phyloP scores from a whole-genome alignment of 2,329 filamentous ascomycete genomes.

The Exserohilum turcica region DNA sequence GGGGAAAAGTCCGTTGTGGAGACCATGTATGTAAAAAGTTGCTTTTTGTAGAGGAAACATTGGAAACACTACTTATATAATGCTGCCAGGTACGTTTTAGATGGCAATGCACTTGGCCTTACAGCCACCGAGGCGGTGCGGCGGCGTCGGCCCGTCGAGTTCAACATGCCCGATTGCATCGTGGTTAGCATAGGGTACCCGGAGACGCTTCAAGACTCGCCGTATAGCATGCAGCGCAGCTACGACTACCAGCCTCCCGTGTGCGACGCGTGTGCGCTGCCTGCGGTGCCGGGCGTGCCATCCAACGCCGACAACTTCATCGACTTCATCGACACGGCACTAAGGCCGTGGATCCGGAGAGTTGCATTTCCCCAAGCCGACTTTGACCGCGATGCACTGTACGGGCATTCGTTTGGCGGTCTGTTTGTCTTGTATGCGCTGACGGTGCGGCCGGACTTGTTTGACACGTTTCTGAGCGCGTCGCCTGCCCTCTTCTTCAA shows the following conservation, averaged over 20 bases:
- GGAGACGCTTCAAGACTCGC: slow-evolving; percentile 35
- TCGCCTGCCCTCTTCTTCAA: slow-evolving; percentile 59
- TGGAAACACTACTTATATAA: neutral
- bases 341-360: slow-evolving; percentile 45
- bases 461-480: slow-evolving; percentile 53
- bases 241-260: slow-evolving; percentile 41
- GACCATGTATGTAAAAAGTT: slow-evolving; percentile 35
- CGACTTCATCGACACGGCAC: slow-evolving; percentile 49
- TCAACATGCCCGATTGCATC: slow-evolving; percentile 36
- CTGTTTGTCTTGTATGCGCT: slow-evolving; percentile 55
- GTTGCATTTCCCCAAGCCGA: slow-evolving; percentile 39
- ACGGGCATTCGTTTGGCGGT: slow-evolving; percentile 58
- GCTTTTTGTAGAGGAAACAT: too few relatives aligned
- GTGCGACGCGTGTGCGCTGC: slow-evolving; percentile 33
- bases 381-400: slow-evolving; percentile 51
- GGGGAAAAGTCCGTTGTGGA: slow-evolving; percentile 32
- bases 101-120: slow-evolving; percentile 39
- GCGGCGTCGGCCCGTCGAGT: slow-evolving; percentile 39
- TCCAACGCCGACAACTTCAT: slow-evolving; percentile 56
- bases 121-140: slow-evolving; percentile 39
- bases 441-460: slow-evolving; percentile 49
- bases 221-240: slow-evolving; percentile 32
- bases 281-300: slow-evolving; percentile 38
- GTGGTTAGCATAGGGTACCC: slow-evolving; percentile 41
- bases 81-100: slow-evolving; percentile 38